These are phyloP conservation scores for Myxozyma udenii DNA, from an alignment of 805 yeast species.

Conservation along the genomic window DNA sequence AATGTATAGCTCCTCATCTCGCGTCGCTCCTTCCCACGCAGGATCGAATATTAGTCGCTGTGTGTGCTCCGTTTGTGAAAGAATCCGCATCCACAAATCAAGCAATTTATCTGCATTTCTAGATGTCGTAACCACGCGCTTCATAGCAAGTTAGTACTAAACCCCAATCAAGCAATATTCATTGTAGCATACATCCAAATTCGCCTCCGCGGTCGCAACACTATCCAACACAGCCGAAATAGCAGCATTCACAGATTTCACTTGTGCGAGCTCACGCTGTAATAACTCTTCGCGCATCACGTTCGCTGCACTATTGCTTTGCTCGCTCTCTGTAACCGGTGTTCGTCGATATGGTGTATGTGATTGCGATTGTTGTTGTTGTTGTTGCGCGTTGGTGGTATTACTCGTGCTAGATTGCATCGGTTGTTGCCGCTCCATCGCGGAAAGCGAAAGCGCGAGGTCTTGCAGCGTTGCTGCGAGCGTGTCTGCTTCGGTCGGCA, in stretches of 20 bases:
- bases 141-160: background rate
- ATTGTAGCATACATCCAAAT: conserved; percentile 19
- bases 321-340: background rate
- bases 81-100: conserved; percentile 35
- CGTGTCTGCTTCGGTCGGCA: conserved; percentile 13
- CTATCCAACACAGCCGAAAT: conserved; percentile 19
- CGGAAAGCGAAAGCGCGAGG: conserved; percentile 12
- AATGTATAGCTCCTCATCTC: conserved; percentile 32
- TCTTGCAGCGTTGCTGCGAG: conserved; percentile 13
- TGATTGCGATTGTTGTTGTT: conserved; percentile 1
- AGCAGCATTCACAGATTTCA: conserved; percentile 20
- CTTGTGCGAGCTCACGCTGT: conserved; percentile 18
- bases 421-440: conserved; percentile 7
- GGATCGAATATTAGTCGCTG: conserved; percentile 31
- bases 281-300: conserved; percentile 21
- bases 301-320: background rate
- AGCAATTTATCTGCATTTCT: conserved; percentile 34
- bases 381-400: background rate
- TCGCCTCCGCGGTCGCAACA: conserved; percentile 16
- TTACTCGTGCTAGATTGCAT: background rate
- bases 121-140: conserved; percentile 29
- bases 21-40: conserved; percentile 36
- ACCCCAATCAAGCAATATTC: background rate
- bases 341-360: background rate
- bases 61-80: conserved; percentile 38